A percentile compares a stretch with the other conserved stretches of the same genome.
These are phyloP conservation scores for Orbilia brochopaga DNA, from an alignment of 2,329 filamentous ascomycete genomes.

Conservation along the genomic window DNA sequence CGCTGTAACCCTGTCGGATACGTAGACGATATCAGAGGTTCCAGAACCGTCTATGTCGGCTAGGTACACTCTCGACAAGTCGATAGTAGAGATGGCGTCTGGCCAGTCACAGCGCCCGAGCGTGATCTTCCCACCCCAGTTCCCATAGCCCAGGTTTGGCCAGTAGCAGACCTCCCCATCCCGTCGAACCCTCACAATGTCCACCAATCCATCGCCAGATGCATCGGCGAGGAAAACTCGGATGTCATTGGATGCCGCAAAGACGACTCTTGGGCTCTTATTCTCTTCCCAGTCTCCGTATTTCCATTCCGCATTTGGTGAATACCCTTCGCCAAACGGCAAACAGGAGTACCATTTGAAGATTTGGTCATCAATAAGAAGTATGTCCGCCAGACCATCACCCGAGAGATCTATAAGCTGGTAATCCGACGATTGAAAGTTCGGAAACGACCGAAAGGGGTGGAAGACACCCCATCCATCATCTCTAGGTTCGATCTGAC, in stretches of 20 bases:
- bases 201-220: slow-evolving; percentile 54
- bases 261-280: not conserved
- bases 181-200: slow-evolving; percentile 53
- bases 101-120: not conserved
- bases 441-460: slow-evolving; percentile 34
- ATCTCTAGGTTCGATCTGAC: not conserved
- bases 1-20: not conserved
- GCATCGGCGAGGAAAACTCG: slow-evolving; percentile 54
- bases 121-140: slow-evolving; percentile 50
- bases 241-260: slow-evolving; percentile 5
- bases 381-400: slow-evolving; percentile 54
- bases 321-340: not conserved
- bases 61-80: slow-evolving; percentile 1
- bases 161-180: slow-evolving; percentile 56
- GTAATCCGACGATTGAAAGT: slow-evolving; percentile 16
- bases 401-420: slow-evolving; percentile 54
- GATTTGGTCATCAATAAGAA: slow-evolving; percentile 41
- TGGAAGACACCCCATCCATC: slow-evolving; percentile 29
- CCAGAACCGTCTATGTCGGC: slow-evolving; percentile 1
- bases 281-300: not conserved
- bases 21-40: slow-evolving; percentile 34
- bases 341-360: slow-evolving; percentile 49
- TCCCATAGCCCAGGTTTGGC: slow-evolving; percentile 57
- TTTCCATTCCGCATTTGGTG: not conserved
- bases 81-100: not conserved